phyloP scores from a whole-genome alignment of 2,329 filamentous ascomycete species.

The Lasiodiplodia sp. region DNA sequence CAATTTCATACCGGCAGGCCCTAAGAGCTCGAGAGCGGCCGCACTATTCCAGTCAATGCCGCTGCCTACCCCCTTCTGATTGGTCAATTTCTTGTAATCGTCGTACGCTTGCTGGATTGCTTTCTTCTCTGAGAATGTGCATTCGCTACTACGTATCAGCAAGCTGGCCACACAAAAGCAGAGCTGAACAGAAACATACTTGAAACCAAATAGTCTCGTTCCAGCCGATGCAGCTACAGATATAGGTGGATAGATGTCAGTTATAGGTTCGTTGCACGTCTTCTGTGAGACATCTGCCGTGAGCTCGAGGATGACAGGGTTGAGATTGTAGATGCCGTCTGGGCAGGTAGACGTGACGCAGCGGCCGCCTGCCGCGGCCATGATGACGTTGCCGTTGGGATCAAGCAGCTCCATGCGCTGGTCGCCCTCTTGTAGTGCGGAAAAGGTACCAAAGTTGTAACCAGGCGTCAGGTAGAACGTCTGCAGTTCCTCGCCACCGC shows the following conservation, averaged over 20 bases:
- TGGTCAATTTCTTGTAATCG: too few relatives aligned
- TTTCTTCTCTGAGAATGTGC: too few relatives aligned
- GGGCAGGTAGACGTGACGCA: not conserved
- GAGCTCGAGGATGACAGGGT: slow-evolving; percentile 1
- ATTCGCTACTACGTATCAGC: too few relatives aligned
- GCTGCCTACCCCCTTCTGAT: too few relatives aligned
- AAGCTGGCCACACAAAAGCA: too few relatives aligned
- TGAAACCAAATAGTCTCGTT: not conserved
- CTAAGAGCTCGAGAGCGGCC: too few relatives aligned
- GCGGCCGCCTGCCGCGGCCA: not conserved
- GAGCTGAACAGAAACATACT: not conserved
- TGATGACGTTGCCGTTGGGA: not conserved
- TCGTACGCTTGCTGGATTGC: too few relatives aligned
- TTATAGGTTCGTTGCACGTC: not conserved
- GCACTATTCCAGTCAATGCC: too few relatives aligned
- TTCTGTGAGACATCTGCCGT: not conserved
- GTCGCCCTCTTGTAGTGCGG: not conserved
- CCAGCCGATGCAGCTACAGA: not conserved
- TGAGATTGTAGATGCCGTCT: not conserved
- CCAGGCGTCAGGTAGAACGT: not conserved
- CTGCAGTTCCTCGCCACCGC: not conserved
- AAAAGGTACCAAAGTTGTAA: not conserved
- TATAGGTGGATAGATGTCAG: not conserved
- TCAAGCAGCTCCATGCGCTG: slow-evolving; percentile 1
- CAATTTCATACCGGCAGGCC: too few relatives aligned